Base-by-base conservation (phyloP, 2,329 filamentous ascomycete genomes). In the Cordyceps fumosorosea region DNA sequence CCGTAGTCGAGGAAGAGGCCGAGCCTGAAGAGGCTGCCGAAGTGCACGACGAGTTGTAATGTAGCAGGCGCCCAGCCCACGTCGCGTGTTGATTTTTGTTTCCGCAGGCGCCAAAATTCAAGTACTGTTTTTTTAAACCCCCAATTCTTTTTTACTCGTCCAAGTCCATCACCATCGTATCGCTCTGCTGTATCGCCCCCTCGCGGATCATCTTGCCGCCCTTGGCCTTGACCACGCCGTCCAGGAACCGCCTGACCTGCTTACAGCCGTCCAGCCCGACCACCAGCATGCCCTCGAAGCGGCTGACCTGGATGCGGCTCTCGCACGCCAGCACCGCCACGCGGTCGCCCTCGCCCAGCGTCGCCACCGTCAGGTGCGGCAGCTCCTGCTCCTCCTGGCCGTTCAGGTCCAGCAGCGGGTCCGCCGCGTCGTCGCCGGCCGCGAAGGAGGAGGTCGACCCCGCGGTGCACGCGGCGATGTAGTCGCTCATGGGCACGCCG, bases 401-500 rank as follows among this genome's bases (percentile, higher is more conserved):
- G 73, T 93, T 96, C 34, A 96, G 76, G 74, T 96, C 91, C 60
- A 96, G 79, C 62, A 96, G 74, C 3, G 91, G 91, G 69, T 96
- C 91, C 12, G 89, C 89, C 3, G 72, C 73, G 63, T 90, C 89
- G 69, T 89, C 87, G 62, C 84, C 84, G 1, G 81, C 80, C 0
- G 84, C 80, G 67, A 89, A 84, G 0, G 85, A 83, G 0, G 87
- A 87, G 0, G 89, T 91, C 16, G 88, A 90, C 4, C 93, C 95
- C 0, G 91, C 90, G 0, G 93, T 96, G 76, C 91, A 96, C 6
- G 93, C 91, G 24, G 88, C 87, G 3, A 98, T 84, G 72, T 97
- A 96, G 72, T 96, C 91, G 3, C 87, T 86, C 93, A 98, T 97
- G 26, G 95, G 95, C 22, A 99, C 89, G 58, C 95, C 95, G 0